Percentiles rank a stretch among this genome's conserved stretches.
Conservation (phyloP, 495 filamentous ascomycete genomes). For the Durotheca rogersii region DNA sequence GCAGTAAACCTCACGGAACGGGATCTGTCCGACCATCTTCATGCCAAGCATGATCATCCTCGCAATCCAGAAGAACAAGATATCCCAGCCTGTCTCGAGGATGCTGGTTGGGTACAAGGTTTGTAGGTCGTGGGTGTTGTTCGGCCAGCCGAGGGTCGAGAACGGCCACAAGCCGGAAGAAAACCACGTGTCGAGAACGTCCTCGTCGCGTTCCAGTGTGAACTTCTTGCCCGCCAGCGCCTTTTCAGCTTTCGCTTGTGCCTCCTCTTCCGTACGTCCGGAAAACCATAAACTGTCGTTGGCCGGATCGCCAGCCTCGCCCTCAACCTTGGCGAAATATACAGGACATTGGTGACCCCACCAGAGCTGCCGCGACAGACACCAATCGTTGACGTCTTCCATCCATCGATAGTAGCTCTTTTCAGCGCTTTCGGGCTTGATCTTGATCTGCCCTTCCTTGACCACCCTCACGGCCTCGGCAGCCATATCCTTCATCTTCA, state of each 20-base stretch:
- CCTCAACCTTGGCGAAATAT: constrained; percentile 71
- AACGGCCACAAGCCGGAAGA: constrained; percentile 80
- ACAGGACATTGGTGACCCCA: constrained; percentile 81
- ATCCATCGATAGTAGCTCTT: constrained; percentile 75
- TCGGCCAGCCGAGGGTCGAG: constrained; percentile 79
- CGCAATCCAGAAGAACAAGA: constrained; percentile 83
- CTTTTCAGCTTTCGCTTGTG: constrained; percentile 58
- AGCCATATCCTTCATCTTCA: constrained; percentile 50
- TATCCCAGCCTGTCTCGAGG: constrained; percentile 84
- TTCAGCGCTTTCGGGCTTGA: constrained; percentile 66
- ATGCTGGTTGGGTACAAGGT: constrained; percentile 73
- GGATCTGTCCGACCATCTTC: constrained; percentile 74
- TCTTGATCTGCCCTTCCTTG: constrained; percentile 65
- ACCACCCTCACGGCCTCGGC: constrained; percentile 66
- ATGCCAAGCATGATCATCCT: constrained; percentile 81
- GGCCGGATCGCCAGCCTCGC: constrained; percentile 52
- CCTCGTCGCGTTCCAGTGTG: constrained; percentile 63
- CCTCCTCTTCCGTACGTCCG: constrained; percentile 64
- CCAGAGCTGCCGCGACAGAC: constrained; percentile 79
- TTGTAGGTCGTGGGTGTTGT: constrained; percentile 63
- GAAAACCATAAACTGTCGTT: constrained; percentile 67
- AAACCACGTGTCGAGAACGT: constrained; percentile 86
- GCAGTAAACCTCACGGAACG: constrained; percentile 78
- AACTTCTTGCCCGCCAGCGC: constrained; percentile 71
- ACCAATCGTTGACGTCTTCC: constrained; percentile 76